Evolutionary conservation across 2,329 filamentous ascomycete genomes (phyloP), one percentile per base, ranked within the genome.

Genomic region (Trichophyton verrucosum): DNA sequence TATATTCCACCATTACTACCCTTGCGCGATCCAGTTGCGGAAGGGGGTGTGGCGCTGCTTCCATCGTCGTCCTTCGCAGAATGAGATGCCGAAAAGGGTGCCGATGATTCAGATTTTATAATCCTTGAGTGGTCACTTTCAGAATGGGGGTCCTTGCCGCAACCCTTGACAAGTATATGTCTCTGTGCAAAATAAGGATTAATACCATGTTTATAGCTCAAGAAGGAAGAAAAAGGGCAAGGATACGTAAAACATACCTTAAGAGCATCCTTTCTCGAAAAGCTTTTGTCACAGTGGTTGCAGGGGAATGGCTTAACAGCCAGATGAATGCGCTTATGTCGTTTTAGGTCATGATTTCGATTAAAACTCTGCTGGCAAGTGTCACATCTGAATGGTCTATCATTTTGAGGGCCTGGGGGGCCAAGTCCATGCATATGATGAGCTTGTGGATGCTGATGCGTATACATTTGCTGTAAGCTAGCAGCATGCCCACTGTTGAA

Each of bases 241-340:
- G 33, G 33, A 38, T 42, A 60, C 27, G 20, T 20, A 27, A 47
- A 38, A 40, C 83, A 68, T 77, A 97, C 94, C 88, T 97, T 97
- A 33, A 99, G 78, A 8, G 94, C 94, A 74, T 97, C 94, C 72
- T 97, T 97, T 62, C 94, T 82, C 2, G 91, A 96, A 70, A 99
- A 99, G 71, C 89, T 94, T 82, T 97, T 97, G 64, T 95, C 91
- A 72, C 94, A 99, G 69, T 87, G 87, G 5, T 79, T 83, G 72
- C 94, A 99, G 0, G 91, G 91, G 73, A 92, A 97, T 0, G 94
- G 94, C 79, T 99, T 99, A 46, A 97, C 89, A 0, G 91, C 89
- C 61, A 97, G 76, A 74, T 99, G 94, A 62, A 97, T 97, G 57
- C 91, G 80, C 79, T 96, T 96, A 73, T 99, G 94, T 58, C 94